Evolutionary conservation across 2,329 filamentous ascomycete species (phyloP).

Genomic region (Erysiphe neolycopersici): DNA sequence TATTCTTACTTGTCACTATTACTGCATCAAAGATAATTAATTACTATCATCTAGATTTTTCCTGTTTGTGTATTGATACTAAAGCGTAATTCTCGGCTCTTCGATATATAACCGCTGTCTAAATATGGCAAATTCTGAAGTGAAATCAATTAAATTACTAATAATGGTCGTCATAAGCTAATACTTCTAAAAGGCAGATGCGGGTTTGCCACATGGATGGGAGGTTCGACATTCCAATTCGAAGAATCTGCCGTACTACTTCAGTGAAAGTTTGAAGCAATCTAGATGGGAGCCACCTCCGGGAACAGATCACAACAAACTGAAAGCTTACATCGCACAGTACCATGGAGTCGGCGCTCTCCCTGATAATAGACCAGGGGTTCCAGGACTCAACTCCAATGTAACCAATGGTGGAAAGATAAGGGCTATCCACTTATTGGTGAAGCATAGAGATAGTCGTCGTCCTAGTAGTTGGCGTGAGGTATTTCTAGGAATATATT

Average conservation of each 20-base stretch:
- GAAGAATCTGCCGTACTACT: slow-evolving; percentile 97
- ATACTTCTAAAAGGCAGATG: slow-evolving; percentile 26
- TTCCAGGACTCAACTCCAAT: slow-evolving; percentile 11
- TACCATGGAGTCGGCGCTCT: slow-evolving; percentile 39
- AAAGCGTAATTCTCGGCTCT: too few relatives aligned
- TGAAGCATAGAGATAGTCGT: slow-evolving; percentile 77
- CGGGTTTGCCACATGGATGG: slow-evolving; percentile 66
- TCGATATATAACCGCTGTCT: too few relatives aligned
- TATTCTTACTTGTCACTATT: too few relatives aligned
- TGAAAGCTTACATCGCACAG: slow-evolving; percentile 88
- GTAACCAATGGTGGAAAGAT: slow-evolving; percentile 49
- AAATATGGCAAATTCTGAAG: too few relatives aligned
- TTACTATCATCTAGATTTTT: too few relatives aligned
- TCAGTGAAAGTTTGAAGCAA: slow-evolving; percentile 63
- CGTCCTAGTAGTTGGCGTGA: slow-evolving; percentile 85
- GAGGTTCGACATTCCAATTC: slow-evolving; percentile 95
- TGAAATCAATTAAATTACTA: too few relatives aligned
- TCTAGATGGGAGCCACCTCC: slow-evolving; percentile 87
- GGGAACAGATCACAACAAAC: slow-evolving; percentile 68
- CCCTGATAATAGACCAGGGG: slow-evolving; percentile 12
- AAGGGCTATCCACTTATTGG: slow-evolving; percentile 68
- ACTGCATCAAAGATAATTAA: too few relatives aligned
- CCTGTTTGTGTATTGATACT: too few relatives aligned
- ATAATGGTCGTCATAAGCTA: background rate
- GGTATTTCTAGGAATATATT: slow-evolving; percentile 14